A percentile compares a stretch with the other conserved stretches of the same genome.
These are phyloP conservation scores for Protomyces macrosporus DNA, from an alignment of 1,139 yeast species.

Conservation along the genomic window DNA sequence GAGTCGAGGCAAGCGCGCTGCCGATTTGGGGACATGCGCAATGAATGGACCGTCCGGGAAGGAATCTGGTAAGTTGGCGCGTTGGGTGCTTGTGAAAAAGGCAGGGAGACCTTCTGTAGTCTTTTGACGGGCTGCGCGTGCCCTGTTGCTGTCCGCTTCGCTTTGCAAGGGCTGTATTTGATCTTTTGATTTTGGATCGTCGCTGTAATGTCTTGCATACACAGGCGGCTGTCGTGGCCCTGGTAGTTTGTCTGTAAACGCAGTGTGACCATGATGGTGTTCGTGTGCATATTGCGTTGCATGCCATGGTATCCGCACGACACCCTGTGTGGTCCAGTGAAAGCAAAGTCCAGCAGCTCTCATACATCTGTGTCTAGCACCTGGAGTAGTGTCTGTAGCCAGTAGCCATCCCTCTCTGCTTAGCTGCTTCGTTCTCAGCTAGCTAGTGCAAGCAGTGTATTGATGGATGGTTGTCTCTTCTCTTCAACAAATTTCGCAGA, in stretches of 20 bases:
- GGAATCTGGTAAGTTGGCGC: background rate
- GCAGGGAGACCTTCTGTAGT: background rate
- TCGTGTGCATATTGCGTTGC: background rate
- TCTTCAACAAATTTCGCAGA: too few species aligned
- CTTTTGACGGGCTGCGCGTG: background rate
- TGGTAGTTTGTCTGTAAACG: background rate
- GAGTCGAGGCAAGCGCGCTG: background rate
- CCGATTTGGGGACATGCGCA: background rate
- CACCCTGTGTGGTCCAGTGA: background rate
- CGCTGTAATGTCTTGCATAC: background rate
- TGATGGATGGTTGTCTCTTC: too few species aligned
- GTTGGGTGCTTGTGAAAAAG: background rate
- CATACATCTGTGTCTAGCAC: background rate
- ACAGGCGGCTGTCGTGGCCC: background rate
- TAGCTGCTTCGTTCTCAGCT: too few species aligned
- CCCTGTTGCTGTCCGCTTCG: too few species aligned
- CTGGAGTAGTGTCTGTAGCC: too few species aligned
- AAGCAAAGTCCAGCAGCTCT: background rate
- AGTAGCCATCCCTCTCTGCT: too few species aligned
- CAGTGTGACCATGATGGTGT: background rate
- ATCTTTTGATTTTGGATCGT: background rate
- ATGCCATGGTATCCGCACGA: background rate
- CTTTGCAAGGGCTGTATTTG: too few species aligned
- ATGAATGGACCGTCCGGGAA: background rate
- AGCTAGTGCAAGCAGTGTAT: too few species aligned